Base-by-base conservation (phyloP, 1,284 basidiomycete species). In the Tetrapyrgos nigripes region DNA sequence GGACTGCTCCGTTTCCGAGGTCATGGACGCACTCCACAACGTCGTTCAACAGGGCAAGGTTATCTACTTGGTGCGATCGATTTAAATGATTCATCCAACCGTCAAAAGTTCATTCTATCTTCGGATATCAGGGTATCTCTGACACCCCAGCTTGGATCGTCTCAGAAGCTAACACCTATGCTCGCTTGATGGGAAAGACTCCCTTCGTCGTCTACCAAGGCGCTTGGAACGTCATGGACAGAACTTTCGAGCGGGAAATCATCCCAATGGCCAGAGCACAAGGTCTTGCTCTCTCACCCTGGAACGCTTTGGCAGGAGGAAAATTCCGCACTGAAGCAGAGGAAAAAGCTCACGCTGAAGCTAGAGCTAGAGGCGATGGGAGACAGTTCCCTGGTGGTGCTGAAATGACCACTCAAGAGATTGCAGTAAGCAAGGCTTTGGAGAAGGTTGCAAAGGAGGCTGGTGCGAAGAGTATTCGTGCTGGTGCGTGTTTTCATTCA, bases 171-270 rank as follows among this genome's bases (percentile, higher is more conserved):
- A 86, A 85, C 68, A 76, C 77, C 52, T 84, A 83, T 60, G 83
- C 83, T 19, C 60, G 63, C 19, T 74, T 75, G 14, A 73, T 80
- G 60, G 79, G 76, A 5, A 70, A 81, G 64, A 73, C 79, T 17
- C 81, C 75, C 26, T 85, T 85, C 60, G 75, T 77, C 29, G 70
- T 85, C 52, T 85, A 83, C 68, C 83, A 85, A 68, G 84, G 84
- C 24, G 64, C 64, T 23, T 86, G 80, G 80, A 82, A 77, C 59
- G 73, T 83, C 53, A 69, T 76, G 62, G 58, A 65, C 19, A 72
- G 83, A 35, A 79, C 79, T 56, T 76, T 84, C 55, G 83, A 86
- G 71, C 70, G 81, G 1, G 83, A 85, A 33, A 81, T 85, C 60
- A 74, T 86, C 45, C 83, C 83, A 11, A 83, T 86, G 83, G 78